Base-by-base conservation (phyloP, 495 filamentous ascomycete species). In the Jackrogersella minutella region DNA sequence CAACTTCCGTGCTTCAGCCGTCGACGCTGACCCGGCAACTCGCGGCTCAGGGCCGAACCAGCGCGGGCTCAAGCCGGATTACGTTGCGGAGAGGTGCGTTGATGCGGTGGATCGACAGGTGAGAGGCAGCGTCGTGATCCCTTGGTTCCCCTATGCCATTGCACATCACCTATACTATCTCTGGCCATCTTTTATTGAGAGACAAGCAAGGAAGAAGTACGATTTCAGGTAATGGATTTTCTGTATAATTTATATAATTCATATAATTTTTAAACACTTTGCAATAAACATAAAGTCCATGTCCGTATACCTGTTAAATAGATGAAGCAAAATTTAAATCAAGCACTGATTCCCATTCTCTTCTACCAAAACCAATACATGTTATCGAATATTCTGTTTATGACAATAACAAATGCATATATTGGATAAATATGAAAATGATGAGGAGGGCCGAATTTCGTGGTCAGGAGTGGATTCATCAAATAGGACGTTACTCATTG, bases 201-300 rank as follows among this genome's bases (percentile, higher is more conserved):
- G 47, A 2, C 49, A 68, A 55, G 73, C 73, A 13, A 64, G 73
- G 56, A 70, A 54, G 58, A 76, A 76, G 39, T 76, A 76, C 28
- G 51, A 73, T 52, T 76, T 72, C 34, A n/a, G 31, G 31, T 47
- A 21, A 39, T 46, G 7, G 19, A 31, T 36, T 46, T 4, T 26
- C 5, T 26, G 24, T 5, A n/a, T 5, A n/a, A 46, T 34, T 7
- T 30, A 7, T 3, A 7, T 30, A 3, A 30, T 7, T 30, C 26
- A 30, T 30, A 3, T 3, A 3, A 30, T 3, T 3, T 30, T 3
- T 30, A 30, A 30, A 30, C 7, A 30, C 3, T 30, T 7, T 30
- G 26, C 3, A 30, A 3, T 30, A 30, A 7, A n/a, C n/a, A n/a
- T n/a, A n/a, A n/a, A n/a, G n/a, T n/a, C n/a, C n/a, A n/a, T n/a